Evolutionary conservation across 208 protist species (phyloP).

Genomic region (Strigomonas galati): DNA sequence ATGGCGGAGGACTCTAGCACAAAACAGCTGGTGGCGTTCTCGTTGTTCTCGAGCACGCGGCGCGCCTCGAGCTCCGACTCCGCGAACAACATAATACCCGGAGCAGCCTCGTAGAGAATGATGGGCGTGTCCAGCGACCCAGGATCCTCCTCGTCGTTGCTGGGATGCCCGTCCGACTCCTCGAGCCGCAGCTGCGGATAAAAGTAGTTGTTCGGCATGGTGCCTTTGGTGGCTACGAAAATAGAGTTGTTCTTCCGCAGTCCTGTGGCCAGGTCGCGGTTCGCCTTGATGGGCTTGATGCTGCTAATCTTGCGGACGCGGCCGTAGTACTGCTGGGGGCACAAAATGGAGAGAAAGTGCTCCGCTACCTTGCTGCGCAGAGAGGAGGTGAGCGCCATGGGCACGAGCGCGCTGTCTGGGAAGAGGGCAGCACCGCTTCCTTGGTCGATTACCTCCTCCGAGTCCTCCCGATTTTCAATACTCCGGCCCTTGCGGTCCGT

Average conservation of each 20-base stretch:
- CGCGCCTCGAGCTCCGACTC: slow-evolving; percentile 66
- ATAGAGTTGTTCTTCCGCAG: slow-evolving; percentile 62
- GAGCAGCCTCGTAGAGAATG: slow-evolving; percentile 78
- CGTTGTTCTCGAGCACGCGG: slow-evolving; percentile 44
- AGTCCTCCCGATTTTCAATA: background rate
- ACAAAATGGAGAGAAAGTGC: slow-evolving; percentile 72
- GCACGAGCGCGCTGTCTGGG: slow-evolving; percentile 16
- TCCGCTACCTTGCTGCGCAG: slow-evolving; percentile 59
- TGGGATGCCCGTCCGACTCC: slow-evolving; percentile 34
- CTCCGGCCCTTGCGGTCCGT: background rate
- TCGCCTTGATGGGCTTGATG: slow-evolving; percentile 52
- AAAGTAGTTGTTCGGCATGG: slow-evolving; percentile 65
- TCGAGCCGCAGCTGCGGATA: slow-evolving; percentile 74
- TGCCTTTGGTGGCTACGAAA: slow-evolving; percentile 78
- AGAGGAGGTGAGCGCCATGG: slow-evolving; percentile 32
- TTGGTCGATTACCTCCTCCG: background rate
- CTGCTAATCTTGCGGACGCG: slow-evolving; percentile 69
- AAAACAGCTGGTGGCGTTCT: slow-evolving; percentile 66
- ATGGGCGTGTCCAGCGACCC: slow-evolving; percentile 58
- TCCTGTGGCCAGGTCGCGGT: slow-evolving; percentile 33
- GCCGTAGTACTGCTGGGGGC: slow-evolving; percentile 85
- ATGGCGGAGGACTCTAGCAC: slow-evolving; percentile 63
- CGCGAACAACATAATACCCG: slow-evolving; percentile 85
- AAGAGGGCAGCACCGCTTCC: slow-evolving; percentile 4
- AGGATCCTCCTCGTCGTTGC: slow-evolving; percentile 5